phyloP scores from a whole-genome alignment of 805 yeast genomes.

The Saccharomycopsis sp. region DNA sequence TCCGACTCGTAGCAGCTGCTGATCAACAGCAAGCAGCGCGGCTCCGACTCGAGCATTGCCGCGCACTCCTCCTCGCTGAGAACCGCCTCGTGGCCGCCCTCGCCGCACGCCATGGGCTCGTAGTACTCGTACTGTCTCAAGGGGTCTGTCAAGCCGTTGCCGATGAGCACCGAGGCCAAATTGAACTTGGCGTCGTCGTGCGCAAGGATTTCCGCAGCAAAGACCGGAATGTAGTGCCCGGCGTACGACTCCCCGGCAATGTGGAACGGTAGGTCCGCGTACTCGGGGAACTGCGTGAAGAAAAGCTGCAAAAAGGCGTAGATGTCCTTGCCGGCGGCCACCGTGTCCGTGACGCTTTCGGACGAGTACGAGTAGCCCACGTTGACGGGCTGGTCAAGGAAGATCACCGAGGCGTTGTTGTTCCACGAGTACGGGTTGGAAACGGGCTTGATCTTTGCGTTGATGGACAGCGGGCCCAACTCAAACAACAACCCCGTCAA shows the following conservation, averaged over 20 bases:
- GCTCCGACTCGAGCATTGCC: conserved; percentile 51
- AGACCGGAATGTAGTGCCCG: conserved; percentile 75
- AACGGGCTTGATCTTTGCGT: conserved; percentile 56
- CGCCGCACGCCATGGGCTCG: conserved; percentile 92
- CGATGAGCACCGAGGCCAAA: conserved; percentile 75
- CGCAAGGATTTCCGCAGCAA: conserved; percentile 47
- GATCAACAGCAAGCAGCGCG: conserved; percentile 58
- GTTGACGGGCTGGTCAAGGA: conserved; percentile 89
- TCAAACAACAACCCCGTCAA: conserved; percentile 87
- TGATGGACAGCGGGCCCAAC: conserved; percentile 80
- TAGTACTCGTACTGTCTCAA: conserved; percentile 70
- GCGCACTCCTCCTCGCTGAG: conserved; percentile 64
- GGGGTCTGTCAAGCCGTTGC: conserved; percentile 90
- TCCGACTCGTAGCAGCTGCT: conserved; percentile 58
- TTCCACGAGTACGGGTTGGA: conserved; percentile 88
- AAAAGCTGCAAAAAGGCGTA: conserved; percentile 77
- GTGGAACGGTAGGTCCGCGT: conserved; percentile 52
- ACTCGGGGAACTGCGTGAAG: conserved; percentile 77
- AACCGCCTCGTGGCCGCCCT: conserved; percentile 69
- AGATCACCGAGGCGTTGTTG: conserved; percentile 80
- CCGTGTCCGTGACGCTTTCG: conserved; percentile 56
- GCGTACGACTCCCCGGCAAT: conserved; percentile 83
- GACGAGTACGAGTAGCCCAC: conserved; percentile 85
- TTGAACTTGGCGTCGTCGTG: conserved; percentile 36
- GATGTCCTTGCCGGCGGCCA: conserved; percentile 83